Base-by-base conservation (phyloP, 1,284 basidiomycete genomes). In the Cryptococcus sp. region DNA sequence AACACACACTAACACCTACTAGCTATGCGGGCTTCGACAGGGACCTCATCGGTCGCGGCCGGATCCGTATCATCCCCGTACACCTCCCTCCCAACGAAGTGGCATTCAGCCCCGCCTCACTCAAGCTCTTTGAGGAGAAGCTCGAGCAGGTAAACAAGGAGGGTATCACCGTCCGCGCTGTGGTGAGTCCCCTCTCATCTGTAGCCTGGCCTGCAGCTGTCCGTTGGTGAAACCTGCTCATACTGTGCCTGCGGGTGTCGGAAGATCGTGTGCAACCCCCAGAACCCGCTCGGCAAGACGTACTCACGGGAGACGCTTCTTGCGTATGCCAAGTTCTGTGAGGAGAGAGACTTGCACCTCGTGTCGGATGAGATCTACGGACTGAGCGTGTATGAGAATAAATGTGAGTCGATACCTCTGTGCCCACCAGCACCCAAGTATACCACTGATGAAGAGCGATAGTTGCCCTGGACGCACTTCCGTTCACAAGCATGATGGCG, bases 341-440 rank as follows among this genome's bases (percentile, higher is more conserved):
- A 80, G 56, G 68, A 74, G 55, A 72, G 73, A 54, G 73, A 78
- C 59, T 60, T 80, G 7, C 79, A 77, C 55, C 67, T 79, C 20
- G 71, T 80, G n/a, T 70, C 66, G 1, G 78, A 79, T 61, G 77
- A 79, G 65, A 79, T 80, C 44, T 80, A 80, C 65, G 77, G 73
- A 16, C 60, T 79, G 61, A 77, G 75, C 55, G 63, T 73, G 24
- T 79, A 72, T 57, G 62, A 75, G 28, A 71, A 71, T 49, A 47
- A 61, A 3, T 50, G 70, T 70, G 51, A 47, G 72, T 61, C 9
- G 8, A 9, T 4, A 38, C 42, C 33, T 18, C 23, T 6, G 20
- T 46, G 28, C 28, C 28, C 28, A n/a, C n/a, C 28, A 5, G 28
- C n/a, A 9, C 7, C 13, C 13, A 12, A 33, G 7, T 52, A 9